Evolutionary conservation across 2,329 filamentous ascomycete species (phyloP).

Genomic region (Fusarium oligoseptatum): DNA sequence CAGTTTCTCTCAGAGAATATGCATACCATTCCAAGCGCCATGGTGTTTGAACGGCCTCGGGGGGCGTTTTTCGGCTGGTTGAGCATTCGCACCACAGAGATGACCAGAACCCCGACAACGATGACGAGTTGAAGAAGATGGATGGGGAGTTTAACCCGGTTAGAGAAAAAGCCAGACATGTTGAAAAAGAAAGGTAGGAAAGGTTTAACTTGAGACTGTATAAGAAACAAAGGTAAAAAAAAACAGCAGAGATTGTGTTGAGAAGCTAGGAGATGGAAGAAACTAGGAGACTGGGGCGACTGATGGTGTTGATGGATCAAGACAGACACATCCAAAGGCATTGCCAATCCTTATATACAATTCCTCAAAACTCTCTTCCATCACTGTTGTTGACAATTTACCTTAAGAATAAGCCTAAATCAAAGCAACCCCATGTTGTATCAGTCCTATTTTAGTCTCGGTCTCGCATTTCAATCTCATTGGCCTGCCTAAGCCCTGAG

Average conservation of each 20-base stretch:
- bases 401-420: constrained; percentile 1
- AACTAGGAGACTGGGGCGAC: not conserved
- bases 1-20: fast-evolving
- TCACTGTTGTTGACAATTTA: not conserved
- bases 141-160: not conserved
- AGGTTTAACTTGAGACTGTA: not conserved
- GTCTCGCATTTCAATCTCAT: not conserved
- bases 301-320: not conserved
- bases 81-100: not conserved
- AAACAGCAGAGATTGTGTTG: not conserved
- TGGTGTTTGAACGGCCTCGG: not conserved
- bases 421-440: not conserved
- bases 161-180: not conserved
- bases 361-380: not conserved
- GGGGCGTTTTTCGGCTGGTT: constrained; percentile 1
- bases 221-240: not conserved
- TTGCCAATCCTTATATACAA: not conserved
- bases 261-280: not conserved
- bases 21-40: constrained; percentile 4
- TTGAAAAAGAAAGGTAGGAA: not conserved
- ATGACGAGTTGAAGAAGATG: not conserved
- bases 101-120: not conserved
- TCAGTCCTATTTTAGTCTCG: not conserved
- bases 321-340: not conserved
- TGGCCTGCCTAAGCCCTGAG: not conserved